phyloP scores from a whole-genome alignment of 1,284 basidiomycete species.

The Trichosporon ovoides region DNA sequence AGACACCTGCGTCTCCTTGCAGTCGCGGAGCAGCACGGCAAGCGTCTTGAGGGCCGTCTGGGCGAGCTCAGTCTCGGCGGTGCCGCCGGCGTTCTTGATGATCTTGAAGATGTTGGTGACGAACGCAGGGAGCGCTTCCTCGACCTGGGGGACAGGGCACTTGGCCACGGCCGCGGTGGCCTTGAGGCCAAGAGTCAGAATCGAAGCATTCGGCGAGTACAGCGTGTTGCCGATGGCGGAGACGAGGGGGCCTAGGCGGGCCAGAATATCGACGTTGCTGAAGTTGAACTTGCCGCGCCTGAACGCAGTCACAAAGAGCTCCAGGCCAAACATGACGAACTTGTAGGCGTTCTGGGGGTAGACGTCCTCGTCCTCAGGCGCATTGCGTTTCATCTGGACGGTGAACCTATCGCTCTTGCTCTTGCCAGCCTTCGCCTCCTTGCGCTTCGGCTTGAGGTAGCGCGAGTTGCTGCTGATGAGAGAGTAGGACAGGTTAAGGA shows the following conservation, averaged over 20 bases:
- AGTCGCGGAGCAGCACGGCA: conserved; percentile 78
- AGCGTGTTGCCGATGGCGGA: conserved; percentile 85
- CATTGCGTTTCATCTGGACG: conserved; percentile 71
- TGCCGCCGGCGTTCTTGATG: conserved; percentile 75
- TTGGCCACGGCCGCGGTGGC: conserved; percentile 75
- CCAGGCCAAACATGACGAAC: conserved; percentile 88
- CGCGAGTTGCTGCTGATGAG: conserved; percentile 84
- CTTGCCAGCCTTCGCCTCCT: conserved; percentile 37
- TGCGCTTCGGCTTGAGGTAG: conserved; percentile 54
- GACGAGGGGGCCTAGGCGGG: conserved; percentile 81
- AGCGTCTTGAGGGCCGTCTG: conserved; percentile 86
- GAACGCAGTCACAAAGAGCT: conserved; percentile 83
- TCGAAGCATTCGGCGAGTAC: conserved; percentile 73
- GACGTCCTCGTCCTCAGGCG: conserved; percentile 58
- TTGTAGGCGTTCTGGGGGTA: conserved; percentile 74
- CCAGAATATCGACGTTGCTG: conserved; percentile 62
- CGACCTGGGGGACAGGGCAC: conserved; percentile 73
- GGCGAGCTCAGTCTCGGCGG: conserved; percentile 76
- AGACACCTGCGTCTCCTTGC: conserved; percentile 69
- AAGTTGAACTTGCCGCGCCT: conserved; percentile 82
- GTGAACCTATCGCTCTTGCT: conserved; percentile 57
- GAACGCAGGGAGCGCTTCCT: conserved; percentile 74
- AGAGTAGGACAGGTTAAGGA: conserved; percentile 80
- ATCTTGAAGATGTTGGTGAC: conserved; percentile 81
- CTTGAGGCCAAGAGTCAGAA: conserved; percentile 75